phyloP scores from a whole-genome alignment of 352 stramenopile genomes.

The Phytophthora sp. region DNA sequence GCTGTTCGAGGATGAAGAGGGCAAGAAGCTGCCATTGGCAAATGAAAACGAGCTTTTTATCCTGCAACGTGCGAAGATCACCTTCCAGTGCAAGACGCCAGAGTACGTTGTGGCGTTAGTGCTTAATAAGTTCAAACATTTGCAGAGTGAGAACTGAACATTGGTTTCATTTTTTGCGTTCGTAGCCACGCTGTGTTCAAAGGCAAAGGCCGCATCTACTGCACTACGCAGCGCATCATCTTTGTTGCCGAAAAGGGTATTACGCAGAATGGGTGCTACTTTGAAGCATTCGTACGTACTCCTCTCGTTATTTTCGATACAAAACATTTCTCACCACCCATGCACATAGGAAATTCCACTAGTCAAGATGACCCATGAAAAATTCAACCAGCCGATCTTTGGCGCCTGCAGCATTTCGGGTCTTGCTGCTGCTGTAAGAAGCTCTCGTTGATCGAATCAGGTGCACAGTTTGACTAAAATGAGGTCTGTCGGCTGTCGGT shows the following conservation, averaged over 20 bases:
- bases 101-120: slow-evolving; percentile 56
- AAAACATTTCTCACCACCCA: neutral
- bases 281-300: slow-evolving; percentile 71
- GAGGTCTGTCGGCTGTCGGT: neutral
- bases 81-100: slow-evolving; percentile 68
- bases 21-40: slow-evolving; percentile 76
- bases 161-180: too few relatives aligned
- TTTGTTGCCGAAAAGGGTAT: slow-evolving; percentile 80
- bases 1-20: slow-evolving; percentile 72
- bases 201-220: slow-evolving; percentile 83
- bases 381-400: slow-evolving; percentile 92
- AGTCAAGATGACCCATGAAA: slow-evolving; percentile 80
- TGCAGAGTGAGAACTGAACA: neutral
- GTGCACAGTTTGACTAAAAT: too few relatives aligned
- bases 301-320: neutral
- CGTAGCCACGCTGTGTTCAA: slow-evolving; percentile 57
- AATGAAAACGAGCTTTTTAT: slow-evolving; percentile 87
- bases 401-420: slow-evolving; percentile 88
- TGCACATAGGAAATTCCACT: slow-evolving; percentile 72
- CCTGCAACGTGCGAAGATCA: slow-evolving; percentile 79
- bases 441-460: too few relatives aligned
- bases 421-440: slow-evolving; percentile 58
- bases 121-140: neutral
- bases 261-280: slow-evolving; percentile 69
- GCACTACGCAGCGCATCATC: slow-evolving; percentile 86